Evolutionary conservation across 2,329 filamentous ascomycete genomes (phyloP), one percentile per base, ranked within the genome.

Genomic region (Cercospora berteroae): DNA sequence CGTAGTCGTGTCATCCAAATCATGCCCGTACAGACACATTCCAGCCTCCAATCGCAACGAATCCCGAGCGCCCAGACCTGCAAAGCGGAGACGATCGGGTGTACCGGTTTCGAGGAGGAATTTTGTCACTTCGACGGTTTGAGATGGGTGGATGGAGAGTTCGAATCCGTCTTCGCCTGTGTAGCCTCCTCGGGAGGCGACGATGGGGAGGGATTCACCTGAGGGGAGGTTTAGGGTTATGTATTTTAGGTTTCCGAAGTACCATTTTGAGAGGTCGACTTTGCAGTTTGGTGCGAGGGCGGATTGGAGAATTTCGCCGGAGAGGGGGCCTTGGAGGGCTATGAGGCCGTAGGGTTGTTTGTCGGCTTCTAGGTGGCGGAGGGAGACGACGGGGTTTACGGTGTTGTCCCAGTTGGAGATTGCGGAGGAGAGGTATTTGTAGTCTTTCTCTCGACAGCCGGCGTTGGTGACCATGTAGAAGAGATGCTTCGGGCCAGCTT

Each of bases 21-120:
- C 95, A 81, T 98, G 93, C n/a, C 95, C 95, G 81, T 99, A 99
- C n/a, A 99, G 86, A 80, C 95, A 99, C 94, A 99, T 96, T 69
- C 95, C 95, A 0, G 95, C 95, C 82, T 99, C 95, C 31, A 99
- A 88, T 57, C 95, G 89, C 67, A 99, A 87, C 69, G 91, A 96
- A 80, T 99, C 95, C 71, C 95, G 88, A 2, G 95, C 93, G 9
- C 94, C 95, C 0, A 99, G 86, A 3, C 95, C 95, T 1, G 94
- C 93, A 56, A 97, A 86, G 75, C 90, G 90, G 16, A 97, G 83
- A 10, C 89, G 87, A 27, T 89, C 89, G 50, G 74, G 76, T 52
- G 83, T 80, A 0, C 84, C 83, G 33, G 86, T 82, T 48, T 84
- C 79, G 57, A 97, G 86, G 25, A 97, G 84, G 25, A 88, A 83